Conservation (phyloP, 148 eudicot genomes). For the Cornus suecica region DNA sequence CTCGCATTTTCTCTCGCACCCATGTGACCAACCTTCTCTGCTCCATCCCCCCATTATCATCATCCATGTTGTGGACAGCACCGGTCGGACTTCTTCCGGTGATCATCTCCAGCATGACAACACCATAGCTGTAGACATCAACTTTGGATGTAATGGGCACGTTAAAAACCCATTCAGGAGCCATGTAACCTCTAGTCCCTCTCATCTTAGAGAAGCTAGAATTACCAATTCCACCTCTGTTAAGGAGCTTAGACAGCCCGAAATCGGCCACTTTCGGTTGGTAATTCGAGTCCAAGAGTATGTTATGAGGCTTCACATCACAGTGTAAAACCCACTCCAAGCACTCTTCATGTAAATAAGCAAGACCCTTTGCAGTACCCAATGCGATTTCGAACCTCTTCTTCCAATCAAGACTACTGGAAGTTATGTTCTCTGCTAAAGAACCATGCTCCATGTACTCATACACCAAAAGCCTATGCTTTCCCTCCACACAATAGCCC, state of each 20-base stretch:
- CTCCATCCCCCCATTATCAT: neutral
- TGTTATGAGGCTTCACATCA: slow-evolving; percentile 10
- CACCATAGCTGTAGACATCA: slow-evolving; percentile 19
- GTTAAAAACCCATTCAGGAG: slow-evolving; percentile 22
- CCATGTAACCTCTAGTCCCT: slow-evolving; percentile 23
- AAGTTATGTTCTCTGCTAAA: neutral
- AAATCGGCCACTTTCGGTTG: neutral
- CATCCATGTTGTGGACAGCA: neutral
- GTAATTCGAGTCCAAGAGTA: neutral
- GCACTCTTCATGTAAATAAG: slow-evolving; percentile 4
- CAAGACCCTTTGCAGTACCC: neutral
- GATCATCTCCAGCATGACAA: slow-evolving; percentile 15
- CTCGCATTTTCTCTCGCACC: slow-evolving; percentile 23
- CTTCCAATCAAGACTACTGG: neutral
- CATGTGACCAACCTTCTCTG: slow-evolving; percentile 10
- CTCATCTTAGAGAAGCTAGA: neutral
- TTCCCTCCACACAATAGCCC: neutral
- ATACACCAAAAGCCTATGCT: neutral
- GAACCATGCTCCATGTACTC: slow-evolving; percentile 8
- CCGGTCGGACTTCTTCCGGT: slow-evolving; percentile 2
- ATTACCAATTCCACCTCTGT: neutral
- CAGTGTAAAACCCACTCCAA: slow-evolving; percentile 13
- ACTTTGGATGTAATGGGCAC: slow-evolving; percentile 24
- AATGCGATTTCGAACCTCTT: neutral
- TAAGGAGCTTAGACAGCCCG: slow-evolving; percentile 1